Evolutionary conservation across 2,329 filamentous ascomycete genomes (phyloP), one percentile per base, ranked within the genome.

Genomic region (Pyrenochaeta sp.): DNA sequence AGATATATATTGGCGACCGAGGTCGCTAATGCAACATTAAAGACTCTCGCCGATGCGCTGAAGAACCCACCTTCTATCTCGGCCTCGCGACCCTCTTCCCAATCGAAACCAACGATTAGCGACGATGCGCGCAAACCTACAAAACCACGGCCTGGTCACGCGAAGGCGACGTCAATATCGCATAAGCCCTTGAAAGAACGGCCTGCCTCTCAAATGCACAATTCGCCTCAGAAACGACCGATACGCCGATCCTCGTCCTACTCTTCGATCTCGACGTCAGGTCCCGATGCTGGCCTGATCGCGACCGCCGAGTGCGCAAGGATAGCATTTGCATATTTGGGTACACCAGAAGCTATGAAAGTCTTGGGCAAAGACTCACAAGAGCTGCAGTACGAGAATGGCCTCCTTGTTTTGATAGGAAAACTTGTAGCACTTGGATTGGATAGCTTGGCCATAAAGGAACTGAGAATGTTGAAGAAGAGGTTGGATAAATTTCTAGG

Each of bases 1-100:
- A 87, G 84, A 73, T 88, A 87, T 50, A 81, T 86, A 44, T 78
- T 93, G 36, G 90, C 91, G 12, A 92, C 90, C 0, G 86, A 92
- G 60, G 82, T 92, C 36, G 86, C 92, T 68, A 94, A 93, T 72
- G 81, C 82, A 6, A 84, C 88, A 1, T 81, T 93, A 39, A 92
- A 91, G 69, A 83, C 85, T 9, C 82, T 94, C 3, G 83, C 84
- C n/a, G 88, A 91, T 54, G 87, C 87, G 0, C 82, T 87, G 22
- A 92, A 88, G 72, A 76, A 80, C 2, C 60, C 77, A 2, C 72
- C 65, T 8, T 58, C 61, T 27, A 36, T 48, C 7, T 53, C 61
- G 50, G 12, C 57, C 1, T 34, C 64, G 9, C 64, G 59, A 51
- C 27, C 62, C 24, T 54, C 64, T 25, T 50, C 67, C 46, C 69